Evolutionary conservation across 2,329 filamentous ascomycete genomes (phyloP), one percentile per base, ranked within the genome.

Genomic region (Talaromyces sp.): DNA sequence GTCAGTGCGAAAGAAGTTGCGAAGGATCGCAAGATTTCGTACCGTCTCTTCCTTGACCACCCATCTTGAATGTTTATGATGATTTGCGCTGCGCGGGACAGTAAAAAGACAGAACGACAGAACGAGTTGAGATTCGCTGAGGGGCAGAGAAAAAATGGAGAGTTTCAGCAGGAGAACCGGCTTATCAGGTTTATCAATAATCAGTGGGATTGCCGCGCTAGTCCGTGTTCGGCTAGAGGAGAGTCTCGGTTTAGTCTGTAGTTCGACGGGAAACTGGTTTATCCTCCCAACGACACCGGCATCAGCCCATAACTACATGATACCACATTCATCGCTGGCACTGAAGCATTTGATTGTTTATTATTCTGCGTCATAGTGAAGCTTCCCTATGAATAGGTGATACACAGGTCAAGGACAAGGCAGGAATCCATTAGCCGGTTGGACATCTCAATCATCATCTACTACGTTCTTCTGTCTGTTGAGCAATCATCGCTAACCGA

Each of bases 41-140:
- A 85, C 85, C 85, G 78, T 86, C 84, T 82, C 85, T 83, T 74
- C 83, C 82, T 71, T 77, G 75, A 65, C 85, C 85, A 78, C 85
- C 85, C 85, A 88, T 89, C 63, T 65, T 80, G 33, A 37, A 52
- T 39, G 39, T 39, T 46, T 17, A 40, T 35, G 25, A 45, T 37
- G 53, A 46, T 55, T 55, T 46, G 22, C 39, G 39, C 53, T 19
- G 39, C 51, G 25, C 31, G 36, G 21, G n/a, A 50, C 45, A 11
- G 21, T 58, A 21, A 40, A 46, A 53, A 39, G 17, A 55, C 25
- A 36, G 40, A 48, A 39, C n/a, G 48, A 17, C 28, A 50, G 36
- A 50, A 43, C 39, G 36, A 17, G 22, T 60, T 52, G 22, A 58
- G 54, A 62, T 62, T 62, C 58, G 60, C 43, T 45, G 54, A 56